Evolutionary conservation across 164 flowering plant species (phyloP).

Genomic region (Akebia trifoliata): DNA sequence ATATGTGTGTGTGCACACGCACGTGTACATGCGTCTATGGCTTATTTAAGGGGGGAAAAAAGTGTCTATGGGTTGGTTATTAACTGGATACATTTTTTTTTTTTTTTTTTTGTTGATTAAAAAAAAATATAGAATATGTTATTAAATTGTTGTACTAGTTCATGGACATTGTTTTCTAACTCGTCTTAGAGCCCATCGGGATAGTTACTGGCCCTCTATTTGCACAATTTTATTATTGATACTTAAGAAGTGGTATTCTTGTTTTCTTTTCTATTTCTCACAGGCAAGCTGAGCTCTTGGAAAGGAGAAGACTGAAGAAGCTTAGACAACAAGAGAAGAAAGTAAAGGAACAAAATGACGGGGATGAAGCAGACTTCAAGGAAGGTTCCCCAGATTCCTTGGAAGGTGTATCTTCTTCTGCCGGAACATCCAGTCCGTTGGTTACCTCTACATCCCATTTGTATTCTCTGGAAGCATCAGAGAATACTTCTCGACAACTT

Average conservation of each 20-base stretch:
- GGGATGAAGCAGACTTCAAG: conserved; percentile 23
- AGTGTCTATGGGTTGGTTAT: too few species aligned
- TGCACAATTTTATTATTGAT: neutral
- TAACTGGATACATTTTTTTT: too few species aligned
- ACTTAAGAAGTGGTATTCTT: neutral
- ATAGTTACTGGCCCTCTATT: neutral
- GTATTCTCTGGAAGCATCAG: conserved; percentile 16
- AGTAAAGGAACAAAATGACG: conserved; percentile 47
- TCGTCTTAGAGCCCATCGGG: neutral
- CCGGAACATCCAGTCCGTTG: conserved; percentile 26
- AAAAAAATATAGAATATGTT: too few species aligned
- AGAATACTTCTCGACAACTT: conserved; percentile 13
- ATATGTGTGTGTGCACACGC: too few species aligned
- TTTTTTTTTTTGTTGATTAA: too few species aligned
- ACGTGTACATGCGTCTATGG: too few species aligned
- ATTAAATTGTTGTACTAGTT: too few species aligned
- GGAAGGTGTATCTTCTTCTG: conserved; percentile 20
- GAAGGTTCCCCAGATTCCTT: conserved; percentile 17
- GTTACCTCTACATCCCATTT: conserved; percentile 23
- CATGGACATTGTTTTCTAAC: too few species aligned
- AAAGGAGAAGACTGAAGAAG: conserved; percentile 68
- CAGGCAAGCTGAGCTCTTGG: conserved; percentile 73
- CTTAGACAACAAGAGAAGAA: conserved; percentile 72
- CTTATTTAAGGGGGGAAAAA: too few species aligned
- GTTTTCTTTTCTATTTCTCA: neutral